Conservation (phyloP, 495 filamentous ascomycete species). For the Ascodesmis nigricans region DNA sequence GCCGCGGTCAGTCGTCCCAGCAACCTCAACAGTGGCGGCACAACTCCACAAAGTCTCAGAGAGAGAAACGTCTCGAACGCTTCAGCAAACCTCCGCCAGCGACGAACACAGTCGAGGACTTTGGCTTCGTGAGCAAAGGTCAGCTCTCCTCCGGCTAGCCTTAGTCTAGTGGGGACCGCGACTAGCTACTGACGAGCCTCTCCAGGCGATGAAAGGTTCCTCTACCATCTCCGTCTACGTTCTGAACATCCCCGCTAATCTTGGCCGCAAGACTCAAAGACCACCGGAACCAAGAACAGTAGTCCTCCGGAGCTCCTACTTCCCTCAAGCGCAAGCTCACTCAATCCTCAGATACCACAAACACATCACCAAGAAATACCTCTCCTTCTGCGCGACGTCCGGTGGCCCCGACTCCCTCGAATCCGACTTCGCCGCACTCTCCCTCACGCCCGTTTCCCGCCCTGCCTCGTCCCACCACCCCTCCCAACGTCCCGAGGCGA, state of each 20-base stretch:
- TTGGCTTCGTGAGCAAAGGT: constrained; percentile 22
- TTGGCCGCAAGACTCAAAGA: constrained; percentile 12
- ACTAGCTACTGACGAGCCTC: background rate
- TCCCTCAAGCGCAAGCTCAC: background rate
- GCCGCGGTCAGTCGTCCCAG: too few species aligned
- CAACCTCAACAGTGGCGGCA: too few species aligned
- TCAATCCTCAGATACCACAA: constrained; percentile 39
- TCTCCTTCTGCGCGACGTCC: constrained; percentile 56
- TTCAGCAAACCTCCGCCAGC: too few species aligned
- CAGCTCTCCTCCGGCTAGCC: too few species aligned
- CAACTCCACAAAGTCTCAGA: too few species aligned
- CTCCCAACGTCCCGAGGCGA: constrained; percentile 5
- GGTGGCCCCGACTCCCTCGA: constrained; percentile 46
- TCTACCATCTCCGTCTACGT: background rate
- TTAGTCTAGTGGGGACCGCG: background rate
- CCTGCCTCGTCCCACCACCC: constrained; percentile 6
- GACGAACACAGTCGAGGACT: constrained; percentile 18
- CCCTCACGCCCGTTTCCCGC: constrained; percentile 22
- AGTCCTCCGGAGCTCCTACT: background rate
- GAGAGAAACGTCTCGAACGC: too few species aligned
- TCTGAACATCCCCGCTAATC: constrained; percentile 1
- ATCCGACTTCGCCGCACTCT: constrained; percentile 45
- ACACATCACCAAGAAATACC: constrained; percentile 66
- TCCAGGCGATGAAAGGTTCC: constrained; percentile 18
- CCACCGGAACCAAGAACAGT: constrained; percentile 18